phyloP scores from a whole-genome alignment of 495 filamentous ascomycete species.

The Daldinia grandis region DNA sequence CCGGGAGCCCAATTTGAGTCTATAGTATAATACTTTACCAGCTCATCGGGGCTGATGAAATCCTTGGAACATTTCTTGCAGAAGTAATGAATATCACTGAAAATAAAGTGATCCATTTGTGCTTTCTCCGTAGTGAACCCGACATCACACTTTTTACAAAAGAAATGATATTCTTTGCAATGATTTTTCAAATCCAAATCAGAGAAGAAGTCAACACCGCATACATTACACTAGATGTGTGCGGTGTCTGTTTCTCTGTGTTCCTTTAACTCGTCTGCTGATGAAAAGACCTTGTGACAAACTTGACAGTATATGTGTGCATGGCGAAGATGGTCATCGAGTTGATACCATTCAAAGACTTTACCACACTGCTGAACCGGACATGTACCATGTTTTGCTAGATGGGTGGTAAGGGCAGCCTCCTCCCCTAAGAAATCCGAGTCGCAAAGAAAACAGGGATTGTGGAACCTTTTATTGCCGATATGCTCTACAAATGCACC shows the following conservation, averaged over 20 bases:
- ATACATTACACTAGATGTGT: slow-evolving; percentile 28
- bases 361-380: background rate
- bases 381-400: background rate
- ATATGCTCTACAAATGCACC: background rate
- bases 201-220: slow-evolving; percentile 17
- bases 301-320: background rate
- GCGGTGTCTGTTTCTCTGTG: background rate
- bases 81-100: slow-evolving; percentile 1
- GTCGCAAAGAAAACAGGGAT: slow-evolving; percentile 4
- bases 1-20: background rate
- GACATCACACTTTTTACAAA: slow-evolving; percentile 3
- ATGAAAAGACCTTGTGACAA: slow-evolving; percentile 1
- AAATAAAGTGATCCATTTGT: background rate
- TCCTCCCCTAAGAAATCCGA: background rate
- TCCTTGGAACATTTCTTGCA: slow-evolving; percentile 9
- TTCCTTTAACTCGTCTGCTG: background rate
- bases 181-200: background rate
- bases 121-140: background rate
- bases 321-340: background rate
- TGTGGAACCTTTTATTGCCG: background rate
- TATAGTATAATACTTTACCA: background rate
- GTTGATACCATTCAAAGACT: background rate
- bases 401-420: background rate
- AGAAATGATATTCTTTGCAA: slow-evolving; percentile 5
- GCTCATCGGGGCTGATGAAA: background rate